Conservation (phyloP, 2,329 filamentous ascomycete genomes). For the Diplodia corticola region DNA sequence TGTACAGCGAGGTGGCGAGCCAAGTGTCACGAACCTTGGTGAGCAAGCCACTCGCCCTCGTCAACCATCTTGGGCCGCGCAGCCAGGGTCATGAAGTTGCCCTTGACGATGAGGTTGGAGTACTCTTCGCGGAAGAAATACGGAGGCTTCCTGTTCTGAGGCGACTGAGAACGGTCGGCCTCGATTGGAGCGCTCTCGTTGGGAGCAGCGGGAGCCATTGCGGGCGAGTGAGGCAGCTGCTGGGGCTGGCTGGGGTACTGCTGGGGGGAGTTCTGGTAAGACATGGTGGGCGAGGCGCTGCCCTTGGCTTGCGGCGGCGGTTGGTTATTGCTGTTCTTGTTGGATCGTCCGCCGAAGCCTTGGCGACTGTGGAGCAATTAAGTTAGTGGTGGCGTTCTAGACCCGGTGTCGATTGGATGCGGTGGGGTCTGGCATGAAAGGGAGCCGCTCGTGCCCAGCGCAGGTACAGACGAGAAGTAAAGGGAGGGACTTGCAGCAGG, state of each 20-base stretch:
- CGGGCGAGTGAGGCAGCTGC: constrained; percentile 48
- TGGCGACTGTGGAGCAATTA: constrained; percentile 37
- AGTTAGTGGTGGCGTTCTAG: constrained; percentile 30
- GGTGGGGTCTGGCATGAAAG: not conserved
- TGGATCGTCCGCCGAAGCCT: constrained; percentile 46
- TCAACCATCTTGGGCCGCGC: constrained; percentile 92
- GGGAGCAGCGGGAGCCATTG: constrained; percentile 34
- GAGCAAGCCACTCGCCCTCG: constrained; percentile 91
- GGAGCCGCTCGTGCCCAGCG: constrained; percentile 1
- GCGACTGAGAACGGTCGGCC: constrained; percentile 32
- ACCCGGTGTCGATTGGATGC: constrained; percentile 23
- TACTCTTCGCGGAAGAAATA: constrained; percentile 74
- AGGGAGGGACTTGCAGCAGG: not conserved
- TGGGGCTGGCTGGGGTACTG: constrained; percentile 35
- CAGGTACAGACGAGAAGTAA: constrained; percentile 1
- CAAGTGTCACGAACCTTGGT: constrained; percentile 67
- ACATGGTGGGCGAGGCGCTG: constrained; percentile 17
- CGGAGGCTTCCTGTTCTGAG: constrained; percentile 65
- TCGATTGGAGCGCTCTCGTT: constrained; percentile 25
- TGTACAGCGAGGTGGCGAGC: constrained; percentile 29
- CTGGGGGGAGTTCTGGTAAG: constrained; percentile 29
- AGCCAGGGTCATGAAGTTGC: constrained; percentile 95
- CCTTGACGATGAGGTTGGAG: constrained; percentile 87
- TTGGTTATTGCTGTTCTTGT: constrained; percentile 43
- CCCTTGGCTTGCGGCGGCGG: constrained; percentile 30